A percentile compares a stretch with the other conserved stretches of the same genome.
Evolutionary conservation across 331 rosid genomes (phyloP).

Genomic region (Malus hybrid): DNA sequence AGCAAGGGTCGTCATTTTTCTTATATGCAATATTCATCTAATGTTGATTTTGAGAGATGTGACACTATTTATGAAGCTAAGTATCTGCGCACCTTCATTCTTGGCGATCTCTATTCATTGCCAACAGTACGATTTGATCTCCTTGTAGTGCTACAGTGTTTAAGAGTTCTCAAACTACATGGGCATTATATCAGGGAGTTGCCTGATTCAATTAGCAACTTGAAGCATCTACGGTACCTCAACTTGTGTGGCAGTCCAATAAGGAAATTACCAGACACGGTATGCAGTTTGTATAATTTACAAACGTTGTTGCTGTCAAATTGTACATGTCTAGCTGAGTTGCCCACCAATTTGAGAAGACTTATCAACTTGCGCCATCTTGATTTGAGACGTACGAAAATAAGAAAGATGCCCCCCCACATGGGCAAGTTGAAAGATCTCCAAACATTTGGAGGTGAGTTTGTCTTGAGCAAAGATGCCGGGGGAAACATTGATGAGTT

Average conservation of each 20-base stretch:
- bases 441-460: too few species aligned
- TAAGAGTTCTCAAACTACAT: not conserved
- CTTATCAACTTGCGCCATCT: too few species aligned
- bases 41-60: not conserved
- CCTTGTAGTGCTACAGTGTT: not conserved
- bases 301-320: not conserved
- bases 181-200: not conserved
- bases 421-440: too few species aligned
- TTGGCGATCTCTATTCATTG: too few species aligned
- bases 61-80: not conserved
- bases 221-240: slow-evolving; percentile 13
- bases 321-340: not conserved
- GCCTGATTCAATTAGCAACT: not conserved
- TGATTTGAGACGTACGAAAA: too few species aligned
- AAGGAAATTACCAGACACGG: not conserved
- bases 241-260: not conserved
- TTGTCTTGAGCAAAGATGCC: not conserved
- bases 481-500: too few species aligned
- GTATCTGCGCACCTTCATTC: not conserved
- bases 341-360: not conserved
- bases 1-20: slow-evolving; percentile 3
- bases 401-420: too few species aligned
- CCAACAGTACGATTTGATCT: not conserved
- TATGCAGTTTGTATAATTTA: slow-evolving; percentile 5
- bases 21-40: not conserved